phyloP scores from a whole-genome alignment of 805 yeast genomes.

The Saturnispora sanitii region DNA sequence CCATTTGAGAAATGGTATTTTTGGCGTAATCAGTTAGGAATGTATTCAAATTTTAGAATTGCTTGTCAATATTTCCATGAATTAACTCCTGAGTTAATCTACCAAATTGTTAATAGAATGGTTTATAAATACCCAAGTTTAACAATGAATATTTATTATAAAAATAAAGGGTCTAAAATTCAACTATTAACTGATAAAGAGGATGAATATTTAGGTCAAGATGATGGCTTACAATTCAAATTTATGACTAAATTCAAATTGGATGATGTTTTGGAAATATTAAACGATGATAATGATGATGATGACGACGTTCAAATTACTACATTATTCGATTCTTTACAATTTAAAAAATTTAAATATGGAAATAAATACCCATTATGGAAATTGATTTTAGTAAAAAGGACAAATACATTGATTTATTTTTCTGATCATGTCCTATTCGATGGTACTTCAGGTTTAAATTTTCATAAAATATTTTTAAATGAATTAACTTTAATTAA shows the following conservation, averaged over 20 bases:
- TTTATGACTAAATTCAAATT: conserved; percentile 8
- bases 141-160: conserved; percentile 12
- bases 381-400: conserved; percentile 14
- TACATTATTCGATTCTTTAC: conserved; percentile 7
- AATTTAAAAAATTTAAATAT: conserved; percentile 8
- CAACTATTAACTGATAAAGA: background rate
- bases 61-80: conserved; percentile 9
- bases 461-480: conserved; percentile 25
- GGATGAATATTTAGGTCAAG: background rate
- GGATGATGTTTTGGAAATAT: conserved; percentile 10
- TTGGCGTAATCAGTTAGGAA: conserved; percentile 12
- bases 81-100: conserved; percentile 5
- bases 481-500: background rate
- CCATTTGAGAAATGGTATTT: conserved; percentile 12
- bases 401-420: conserved; percentile 14
- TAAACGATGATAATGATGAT: background rate
- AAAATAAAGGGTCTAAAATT: background rate
- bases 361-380: conserved; percentile 14
- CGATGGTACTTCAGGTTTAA: conserved; percentile 27
- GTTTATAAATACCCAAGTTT: conserved; percentile 14
- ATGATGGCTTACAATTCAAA: conserved; percentile 5
- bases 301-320: conserved; percentile 3
- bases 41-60: conserved; percentile 12
- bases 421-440: conserved; percentile 26
- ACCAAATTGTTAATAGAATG: conserved; percentile 9